phyloP scores from a whole-genome alignment of 2,329 filamentous ascomycete species.

The Colletotrichum sp. region DNA sequence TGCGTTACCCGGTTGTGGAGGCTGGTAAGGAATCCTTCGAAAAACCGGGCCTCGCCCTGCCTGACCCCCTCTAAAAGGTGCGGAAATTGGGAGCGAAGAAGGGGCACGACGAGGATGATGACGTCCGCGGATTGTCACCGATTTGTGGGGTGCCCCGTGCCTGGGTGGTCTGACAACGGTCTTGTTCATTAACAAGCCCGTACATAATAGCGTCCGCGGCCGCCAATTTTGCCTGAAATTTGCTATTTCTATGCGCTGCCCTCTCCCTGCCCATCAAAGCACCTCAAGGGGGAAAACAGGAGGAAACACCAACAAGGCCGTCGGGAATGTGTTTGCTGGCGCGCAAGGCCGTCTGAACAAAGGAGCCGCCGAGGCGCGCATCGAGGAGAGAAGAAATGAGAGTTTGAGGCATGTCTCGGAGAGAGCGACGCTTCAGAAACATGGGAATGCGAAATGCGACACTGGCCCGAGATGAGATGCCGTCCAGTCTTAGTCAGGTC shows the following conservation, averaged over 20 bases:
- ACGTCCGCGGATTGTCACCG: neutral
- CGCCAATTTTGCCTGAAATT: neutral
- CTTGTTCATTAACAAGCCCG: neutral
- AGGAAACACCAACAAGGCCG: neutral
- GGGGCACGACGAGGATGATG: neutral
- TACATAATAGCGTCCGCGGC: neutral
- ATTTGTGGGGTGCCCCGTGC: conserved; percentile 3
- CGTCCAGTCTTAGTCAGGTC: neutral
- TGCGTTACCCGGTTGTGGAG: neutral
- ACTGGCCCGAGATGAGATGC: neutral
- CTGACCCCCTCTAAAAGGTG: neutral
- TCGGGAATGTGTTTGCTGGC: neutral
- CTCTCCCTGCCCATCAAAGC: neutral
- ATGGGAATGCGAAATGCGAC: conserved; percentile 1
- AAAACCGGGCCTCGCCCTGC: neutral
- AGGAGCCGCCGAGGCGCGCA: neutral
- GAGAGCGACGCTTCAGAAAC: neutral
- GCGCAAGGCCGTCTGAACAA: neutral
- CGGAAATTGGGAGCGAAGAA: neutral
- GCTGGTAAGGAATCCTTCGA: neutral
- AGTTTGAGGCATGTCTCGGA: conserved; percentile 2
- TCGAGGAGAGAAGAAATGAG: neutral
- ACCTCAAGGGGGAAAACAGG: neutral
- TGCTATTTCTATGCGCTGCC: conserved; percentile 9
- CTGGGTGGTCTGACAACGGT: conserved; percentile 12